Conservation (phyloP, 257 asterid genomes). For the Nemophila menziesii region DNA sequence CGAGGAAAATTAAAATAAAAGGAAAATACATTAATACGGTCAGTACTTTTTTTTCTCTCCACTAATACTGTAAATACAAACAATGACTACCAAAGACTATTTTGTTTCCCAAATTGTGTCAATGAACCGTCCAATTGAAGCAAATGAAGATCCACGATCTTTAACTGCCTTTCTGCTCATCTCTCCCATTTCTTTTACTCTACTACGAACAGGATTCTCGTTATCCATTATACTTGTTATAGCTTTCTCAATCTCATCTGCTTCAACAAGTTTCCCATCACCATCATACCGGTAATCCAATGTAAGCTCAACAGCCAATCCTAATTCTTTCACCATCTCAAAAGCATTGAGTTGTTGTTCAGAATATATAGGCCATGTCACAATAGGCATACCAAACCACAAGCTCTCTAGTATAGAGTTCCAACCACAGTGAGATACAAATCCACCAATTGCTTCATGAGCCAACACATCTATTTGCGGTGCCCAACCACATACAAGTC, state of each 20-base stretch:
- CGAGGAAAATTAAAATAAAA: too few species aligned
- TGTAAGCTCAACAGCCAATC: constrained; percentile 30
- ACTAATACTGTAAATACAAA: too few species aligned
- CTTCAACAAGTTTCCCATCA: constrained; percentile 6
- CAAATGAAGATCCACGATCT: constrained; percentile 54
- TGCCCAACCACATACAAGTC: constrained; percentile 60
- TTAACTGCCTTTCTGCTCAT: constrained; percentile 22
- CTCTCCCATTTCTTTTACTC: constrained; percentile 26
- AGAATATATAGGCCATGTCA: constrained; percentile 48
- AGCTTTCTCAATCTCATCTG: constrained; percentile 29
- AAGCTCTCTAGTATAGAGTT: constrained; percentile 50
- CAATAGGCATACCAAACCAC: constrained; percentile 52
- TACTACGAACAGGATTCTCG: constrained; percentile 21
- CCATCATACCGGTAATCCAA: constrained; percentile 25
- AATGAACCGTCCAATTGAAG: too few species aligned
- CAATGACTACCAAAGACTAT: too few species aligned
- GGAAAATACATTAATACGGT: too few species aligned
- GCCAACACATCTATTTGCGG: constrained; percentile 38
- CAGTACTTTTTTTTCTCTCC: too few species aligned
- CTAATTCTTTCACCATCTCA: constrained; percentile 40
- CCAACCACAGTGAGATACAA: constrained; percentile 69
- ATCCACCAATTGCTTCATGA: constrained; percentile 40
- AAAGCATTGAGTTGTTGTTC: constrained; percentile 60
- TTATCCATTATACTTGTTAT: constrained; percentile 30
- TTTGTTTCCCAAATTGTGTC: too few species aligned